Evolutionary conservation across 768 basidiomycete genomes (phyloP), one percentile per base, ranked within the genome.

Genomic region (Coprinopsis marcescibilis): DNA sequence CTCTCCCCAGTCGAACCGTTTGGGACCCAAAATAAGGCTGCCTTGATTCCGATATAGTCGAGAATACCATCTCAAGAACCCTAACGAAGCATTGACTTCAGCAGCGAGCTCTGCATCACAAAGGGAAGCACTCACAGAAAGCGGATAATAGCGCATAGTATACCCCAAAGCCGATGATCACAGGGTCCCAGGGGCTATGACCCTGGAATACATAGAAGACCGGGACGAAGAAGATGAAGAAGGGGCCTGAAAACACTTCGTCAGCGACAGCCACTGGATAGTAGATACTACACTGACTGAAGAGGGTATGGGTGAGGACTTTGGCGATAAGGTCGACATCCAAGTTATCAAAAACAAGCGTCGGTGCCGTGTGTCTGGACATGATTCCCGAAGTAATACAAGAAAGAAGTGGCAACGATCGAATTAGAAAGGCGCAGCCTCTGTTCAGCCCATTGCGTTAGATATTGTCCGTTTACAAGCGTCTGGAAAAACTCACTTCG

Each of bases 151-250:
- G 56, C n/a, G 71, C 66, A 60, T 73, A 81, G 62, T 87, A 92
- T 14, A 64, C 51, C 3, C 68, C 63, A 2, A 83, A 71, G 42
- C 62, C 55, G 25, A 82, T 45, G 39, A 93, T 70, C 5, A 70
- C 63, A 4, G 73, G 69, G 54, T 82, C 74, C 32, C 68, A 66
- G 55, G 69, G 58, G 26, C 71, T 72, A 32, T 70, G 69, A 2
- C 83, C 81, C 56, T 89, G 85, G 55, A 88, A 87, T 46, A 81
- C 64, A 58, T 81, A 84, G 61, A 91, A 87, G 19, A 89, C 57
- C 1, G 90, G 89, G 49, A 94, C 69, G 51, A 92, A 82, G 63
- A 75, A 76, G 8, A 85, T 69, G 67, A 95, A 94, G 71, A 90
- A 86, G 14, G 92, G 90, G 53, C 87, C 89, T 90, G 55, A 20